Evolutionary conservation across 73 alveolate species (phyloP).

Genomic region (Stentor coeruleus): DNA sequence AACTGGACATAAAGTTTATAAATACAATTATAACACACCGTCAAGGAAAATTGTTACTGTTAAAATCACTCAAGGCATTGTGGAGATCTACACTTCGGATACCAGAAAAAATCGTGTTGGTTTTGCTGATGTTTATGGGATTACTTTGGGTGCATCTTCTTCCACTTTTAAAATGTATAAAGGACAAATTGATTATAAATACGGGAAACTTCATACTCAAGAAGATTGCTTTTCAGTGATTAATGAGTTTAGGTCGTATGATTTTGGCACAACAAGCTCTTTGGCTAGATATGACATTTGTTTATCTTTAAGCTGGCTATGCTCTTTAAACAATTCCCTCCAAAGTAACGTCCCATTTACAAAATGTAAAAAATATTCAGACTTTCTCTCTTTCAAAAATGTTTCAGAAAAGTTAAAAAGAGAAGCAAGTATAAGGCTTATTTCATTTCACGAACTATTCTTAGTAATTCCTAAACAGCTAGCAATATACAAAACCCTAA

Average conservation of each 20-base stretch:
- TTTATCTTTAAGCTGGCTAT: slow-evolving; percentile 14
- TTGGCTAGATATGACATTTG: slow-evolving; percentile 9
- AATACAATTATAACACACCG: not conserved
- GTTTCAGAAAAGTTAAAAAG: not conserved
- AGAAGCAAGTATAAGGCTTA: not conserved
- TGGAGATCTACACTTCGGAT: not conserved
- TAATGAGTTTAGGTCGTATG: slow-evolving; percentile 12
- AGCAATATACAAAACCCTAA: not conserved
- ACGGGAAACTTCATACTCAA: not conserved
- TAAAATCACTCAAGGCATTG: not conserved
- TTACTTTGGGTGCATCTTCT: not conserved
- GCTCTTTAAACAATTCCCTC: not conserved
- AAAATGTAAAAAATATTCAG: not conserved
- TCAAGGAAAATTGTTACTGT: not conserved
- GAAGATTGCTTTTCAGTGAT: slow-evolving; percentile 18
- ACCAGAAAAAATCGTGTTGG: not conserved
- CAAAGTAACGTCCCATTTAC: not conserved
- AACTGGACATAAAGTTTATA: not conserved
- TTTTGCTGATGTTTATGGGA: slow-evolving; percentile 1
- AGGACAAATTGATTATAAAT: not conserved
- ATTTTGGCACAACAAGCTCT: not conserved
- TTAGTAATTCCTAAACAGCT: not conserved
- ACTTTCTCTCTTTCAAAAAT: not conserved
- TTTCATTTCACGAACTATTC: slow-evolving; percentile 5
- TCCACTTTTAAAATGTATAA: slow-evolving; percentile 22